These are phyloP conservation scores for Leavenworthia alabamica DNA, from an alignment of 345 rosid genomes.

Conservation along the genomic window DNA sequence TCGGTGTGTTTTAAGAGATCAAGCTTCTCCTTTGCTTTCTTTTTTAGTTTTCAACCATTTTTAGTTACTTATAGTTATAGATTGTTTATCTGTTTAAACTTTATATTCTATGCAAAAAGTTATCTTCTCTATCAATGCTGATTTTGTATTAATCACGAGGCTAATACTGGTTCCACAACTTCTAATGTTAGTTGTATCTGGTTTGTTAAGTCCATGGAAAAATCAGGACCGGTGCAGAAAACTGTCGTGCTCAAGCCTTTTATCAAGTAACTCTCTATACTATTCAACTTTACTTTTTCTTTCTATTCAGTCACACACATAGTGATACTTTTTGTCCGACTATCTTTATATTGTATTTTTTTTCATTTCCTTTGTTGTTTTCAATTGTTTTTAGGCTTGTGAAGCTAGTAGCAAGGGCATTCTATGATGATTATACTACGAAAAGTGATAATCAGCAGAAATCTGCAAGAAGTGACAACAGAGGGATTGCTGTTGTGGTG, in stretches of 20 bases:
- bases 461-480: slow-evolving; percentile 54
- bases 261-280: slow-evolving; percentile 23
- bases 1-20: background rate
- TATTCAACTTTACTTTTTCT: too few relatives aligned
- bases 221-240: background rate
- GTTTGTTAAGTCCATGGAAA: slow-evolving; percentile 12
- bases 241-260: slow-evolving; percentile 28
- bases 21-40: background rate
- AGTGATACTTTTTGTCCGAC: background rate
- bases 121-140: slow-evolving; percentile 4
- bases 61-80: background rate
- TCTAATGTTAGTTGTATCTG: slow-evolving; percentile 2
- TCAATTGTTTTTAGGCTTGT: slow-evolving; percentile 45
- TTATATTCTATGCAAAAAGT: background rate
- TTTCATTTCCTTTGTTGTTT: background rate
- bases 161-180: background rate
- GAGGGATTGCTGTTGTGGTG: slow-evolving; percentile 74
- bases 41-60: background rate
- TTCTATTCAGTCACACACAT: too few relatives aligned
- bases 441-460: slow-evolving; percentile 72
- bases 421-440: slow-evolving; percentile 67
- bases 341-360: background rate
- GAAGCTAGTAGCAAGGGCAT: slow-evolving; percentile 69
- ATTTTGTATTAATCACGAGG: background rate
- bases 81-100: background rate